phyloP scores from a whole-genome alignment of 495 filamentous ascomycete species.

The Clavariopsis aquatica region DNA sequence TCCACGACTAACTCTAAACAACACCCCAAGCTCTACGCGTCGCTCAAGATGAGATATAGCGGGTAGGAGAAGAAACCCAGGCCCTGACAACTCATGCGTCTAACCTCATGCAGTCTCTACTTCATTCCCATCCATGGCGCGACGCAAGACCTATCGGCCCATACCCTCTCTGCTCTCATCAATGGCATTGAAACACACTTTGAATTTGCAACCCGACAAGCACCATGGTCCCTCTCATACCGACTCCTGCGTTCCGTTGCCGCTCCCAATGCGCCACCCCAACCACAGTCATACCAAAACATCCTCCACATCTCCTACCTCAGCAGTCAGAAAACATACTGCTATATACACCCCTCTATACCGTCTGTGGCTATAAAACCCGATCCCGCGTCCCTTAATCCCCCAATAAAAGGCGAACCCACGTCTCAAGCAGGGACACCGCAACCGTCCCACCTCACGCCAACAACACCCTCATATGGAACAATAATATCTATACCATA shows the following conservation, averaged over 20 bases:
- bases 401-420: neutral
- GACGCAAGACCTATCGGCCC: conserved; percentile 4
- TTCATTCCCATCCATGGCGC: conserved; percentile 22
- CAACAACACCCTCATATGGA: neutral
- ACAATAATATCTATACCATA: conserved; percentile 23
- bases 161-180: conserved; percentile 14
- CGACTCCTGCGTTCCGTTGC: conserved; percentile 29
- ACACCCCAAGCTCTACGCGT: neutral
- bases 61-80: conserved; percentile 3
- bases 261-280: neutral
- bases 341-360: conserved; percentile 18
- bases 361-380: neutral
- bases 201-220: conserved; percentile 4
- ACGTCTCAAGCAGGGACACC: neutral
- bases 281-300: conserved; percentile 13
- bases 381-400: neutral
- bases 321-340: conserved; percentile 9
- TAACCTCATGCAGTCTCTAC: conserved; percentile 15
- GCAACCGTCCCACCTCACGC: neutral
- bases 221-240: conserved; percentile 17
- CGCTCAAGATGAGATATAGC: conserved; percentile 26
- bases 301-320: conserved; percentile 15
- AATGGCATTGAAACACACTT: conserved; percentile 18
- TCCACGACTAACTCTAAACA: neutral
- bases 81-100: neutral